Percentiles rank a stretch among this genome's conserved stretches.
phyloP scores from a whole-genome alignment of 208 protist genomes.

The Endotrypanum monterogeii region DNA sequence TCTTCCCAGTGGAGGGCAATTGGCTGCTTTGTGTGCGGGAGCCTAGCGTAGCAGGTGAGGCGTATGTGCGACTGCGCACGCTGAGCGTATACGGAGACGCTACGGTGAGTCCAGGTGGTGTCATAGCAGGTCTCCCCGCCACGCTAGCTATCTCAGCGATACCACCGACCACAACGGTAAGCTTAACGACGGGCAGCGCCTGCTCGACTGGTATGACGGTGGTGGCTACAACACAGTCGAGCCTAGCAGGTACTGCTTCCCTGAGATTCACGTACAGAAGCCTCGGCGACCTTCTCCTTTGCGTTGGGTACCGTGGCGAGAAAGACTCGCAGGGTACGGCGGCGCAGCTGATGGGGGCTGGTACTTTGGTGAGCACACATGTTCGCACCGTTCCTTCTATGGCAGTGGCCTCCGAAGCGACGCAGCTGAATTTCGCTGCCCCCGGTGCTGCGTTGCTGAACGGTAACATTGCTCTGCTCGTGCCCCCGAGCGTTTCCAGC shows the following conservation, averaged over 20 bases:
- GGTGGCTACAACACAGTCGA: slow-evolving; percentile 35
- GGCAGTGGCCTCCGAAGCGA: slow-evolving; percentile 30
- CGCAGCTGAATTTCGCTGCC: slow-evolving; percentile 47
- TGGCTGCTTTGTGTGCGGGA: slow-evolving; percentile 60
- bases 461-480: slow-evolving; percentile 27
- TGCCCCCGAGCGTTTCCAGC: background rate
- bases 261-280: slow-evolving; percentile 20
- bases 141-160: slow-evolving; percentile 33
- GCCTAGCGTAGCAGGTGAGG: slow-evolving; percentile 22
- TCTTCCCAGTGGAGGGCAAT: slow-evolving; percentile 35
- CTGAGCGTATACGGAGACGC: slow-evolving; percentile 55
- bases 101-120: slow-evolving; percentile 32
- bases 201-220: slow-evolving; percentile 26
- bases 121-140: slow-evolving; percentile 35
- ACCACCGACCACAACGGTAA: slow-evolving; percentile 38
- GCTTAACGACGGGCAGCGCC: slow-evolving; percentile 9
- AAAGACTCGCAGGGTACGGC: slow-evolving; percentile 23
- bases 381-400: slow-evolving; percentile 30
- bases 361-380: slow-evolving; percentile 15
- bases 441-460: slow-evolving; percentile 38
- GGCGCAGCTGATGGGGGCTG: slow-evolving; percentile 27
- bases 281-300: slow-evolving; percentile 36
- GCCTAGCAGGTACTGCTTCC: slow-evolving; percentile 31
- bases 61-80: slow-evolving; percentile 32
- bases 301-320: slow-evolving; percentile 59